Percentiles rank a stretch among this genome's conserved stretches.
phyloP scores from a whole-genome alignment of 305 asterid genomes.

The Ruellia speciosa region DNA sequence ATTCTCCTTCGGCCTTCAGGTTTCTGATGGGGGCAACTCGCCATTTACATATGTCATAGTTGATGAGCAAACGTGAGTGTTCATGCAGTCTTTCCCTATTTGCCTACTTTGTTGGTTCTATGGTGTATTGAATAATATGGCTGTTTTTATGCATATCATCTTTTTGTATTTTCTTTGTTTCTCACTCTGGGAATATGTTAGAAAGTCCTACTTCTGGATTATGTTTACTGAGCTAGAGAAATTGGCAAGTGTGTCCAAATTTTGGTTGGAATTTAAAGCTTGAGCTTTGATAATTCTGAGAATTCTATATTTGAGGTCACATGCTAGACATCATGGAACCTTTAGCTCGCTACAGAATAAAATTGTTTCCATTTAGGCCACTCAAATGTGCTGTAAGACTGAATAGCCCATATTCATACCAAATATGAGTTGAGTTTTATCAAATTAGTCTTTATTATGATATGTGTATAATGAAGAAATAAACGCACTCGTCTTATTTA shows the following conservation, averaged over 20 bases:
- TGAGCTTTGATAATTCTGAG: too few relatives aligned
- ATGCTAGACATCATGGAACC: neutral
- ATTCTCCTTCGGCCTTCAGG: constrained; percentile 38
- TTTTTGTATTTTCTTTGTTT: too few relatives aligned
- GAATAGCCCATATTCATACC: constrained; percentile 6
- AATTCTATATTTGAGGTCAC: neutral
- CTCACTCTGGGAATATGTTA: too few relatives aligned
- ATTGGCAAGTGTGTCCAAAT: too few relatives aligned
- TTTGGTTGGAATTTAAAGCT: too few relatives aligned
- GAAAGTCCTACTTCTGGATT: too few relatives aligned
- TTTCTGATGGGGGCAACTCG: constrained; percentile 91
- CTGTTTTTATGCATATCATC: too few relatives aligned
- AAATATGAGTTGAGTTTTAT: constrained; percentile 7
- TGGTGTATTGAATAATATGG: too few relatives aligned
- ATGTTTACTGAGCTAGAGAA: too few relatives aligned
- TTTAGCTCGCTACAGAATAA: neutral
- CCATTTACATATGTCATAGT: constrained; percentile 92
- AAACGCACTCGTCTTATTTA: too few relatives aligned
- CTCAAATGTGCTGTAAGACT: constrained; percentile 9
- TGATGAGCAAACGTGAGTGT: constrained; percentile 81
- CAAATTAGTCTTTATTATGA: neutral
- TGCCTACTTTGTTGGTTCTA: constrained; percentile 9
- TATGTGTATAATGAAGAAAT: constrained; percentile 8
- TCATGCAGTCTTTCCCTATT: constrained; percentile 18
- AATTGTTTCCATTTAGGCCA: constrained; percentile 1